These are phyloP conservation scores for Gossypium schwendimanii DNA, from an alignment of 441 rosid species.

Conservation along the genomic window DNA sequence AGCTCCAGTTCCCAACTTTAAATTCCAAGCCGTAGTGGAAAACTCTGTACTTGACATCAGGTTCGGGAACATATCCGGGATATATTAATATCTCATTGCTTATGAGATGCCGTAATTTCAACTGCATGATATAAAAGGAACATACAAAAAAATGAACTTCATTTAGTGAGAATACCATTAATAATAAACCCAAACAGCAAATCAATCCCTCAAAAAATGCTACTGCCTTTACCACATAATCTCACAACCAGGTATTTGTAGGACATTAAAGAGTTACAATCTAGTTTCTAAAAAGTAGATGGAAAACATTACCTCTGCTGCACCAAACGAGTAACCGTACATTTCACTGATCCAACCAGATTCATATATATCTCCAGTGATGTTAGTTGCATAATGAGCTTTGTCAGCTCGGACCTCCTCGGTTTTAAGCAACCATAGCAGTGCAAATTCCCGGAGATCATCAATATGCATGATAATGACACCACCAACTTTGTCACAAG, in stretches of 20 bases:
- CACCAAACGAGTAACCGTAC: constrained; percentile 98
- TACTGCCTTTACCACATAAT: neutral
- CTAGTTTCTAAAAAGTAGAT: neutral
- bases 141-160: neutral
- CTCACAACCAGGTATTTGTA: neutral
- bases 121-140: constrained; percentile 42
- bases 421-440: constrained; percentile 88
- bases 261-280: neutral
- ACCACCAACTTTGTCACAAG: constrained; percentile 97
- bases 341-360: constrained; percentile 99
- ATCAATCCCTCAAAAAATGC: neutral
- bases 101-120: constrained; percentile 68
- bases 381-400: constrained; percentile 79
- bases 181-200: neutral
- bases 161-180: neutral
- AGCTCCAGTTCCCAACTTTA: constrained; percentile 88
- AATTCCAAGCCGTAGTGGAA: constrained; percentile 94
- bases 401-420: constrained; percentile 96
- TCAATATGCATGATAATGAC: constrained; percentile 96
- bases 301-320: constrained; percentile 71
- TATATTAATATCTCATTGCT: constrained; percentile 69
- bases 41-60: constrained; percentile 69
- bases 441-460: constrained; percentile 77
- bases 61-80: constrained; percentile 84
- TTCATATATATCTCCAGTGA: constrained; percentile 83